A percentile compares a stretch with the other conserved stretches of the same genome.
Conservation (phyloP, 2,329 filamentous ascomycete species). For the Alternaria consortialis region DNA sequence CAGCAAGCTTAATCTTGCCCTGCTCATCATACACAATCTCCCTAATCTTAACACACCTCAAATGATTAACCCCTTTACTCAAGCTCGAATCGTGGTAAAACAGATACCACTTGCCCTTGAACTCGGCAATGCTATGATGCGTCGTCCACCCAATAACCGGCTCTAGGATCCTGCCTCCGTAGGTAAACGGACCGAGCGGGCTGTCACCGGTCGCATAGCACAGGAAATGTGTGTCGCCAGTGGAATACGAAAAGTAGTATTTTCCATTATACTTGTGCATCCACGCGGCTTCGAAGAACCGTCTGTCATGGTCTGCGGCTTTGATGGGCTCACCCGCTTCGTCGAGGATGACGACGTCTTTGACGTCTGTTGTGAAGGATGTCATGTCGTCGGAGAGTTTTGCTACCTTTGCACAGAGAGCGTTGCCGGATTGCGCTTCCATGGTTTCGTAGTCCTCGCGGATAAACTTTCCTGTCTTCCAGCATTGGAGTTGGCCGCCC, state of each 20-base stretch:
- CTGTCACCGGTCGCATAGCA: constrained; percentile 72
- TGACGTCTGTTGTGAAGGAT: constrained; percentile 63
- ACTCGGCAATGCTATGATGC: constrained; percentile 81
- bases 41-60: constrained; percentile 76
- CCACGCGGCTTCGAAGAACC: constrained; percentile 86
- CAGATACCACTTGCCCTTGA: constrained; percentile 74
- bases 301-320: constrained; percentile 74
- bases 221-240: constrained; percentile 78
- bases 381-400: constrained; percentile 72
- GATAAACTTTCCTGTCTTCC: constrained; percentile 69
- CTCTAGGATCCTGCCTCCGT: constrained; percentile 74
- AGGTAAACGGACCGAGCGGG: constrained; percentile 77
- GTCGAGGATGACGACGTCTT: constrained; percentile 71
- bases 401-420: constrained; percentile 73
- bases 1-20: constrained; percentile 64
- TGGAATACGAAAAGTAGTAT: constrained; percentile 82
- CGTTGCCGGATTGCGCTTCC: constrained; percentile 54
- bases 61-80: constrained; percentile 73
- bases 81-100: constrained; percentile 80
- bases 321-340: constrained; percentile 65
- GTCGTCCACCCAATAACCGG: constrained; percentile 84
- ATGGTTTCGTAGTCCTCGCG: constrained; percentile 33
- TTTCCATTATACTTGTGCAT: constrained; percentile 74
- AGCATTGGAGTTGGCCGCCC: constrained; percentile 84
- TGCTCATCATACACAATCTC: constrained; percentile 76